phyloP scores from a whole-genome alignment of 495 filamentous ascomycete genomes.

The Astrothelium macrocarpum region DNA sequence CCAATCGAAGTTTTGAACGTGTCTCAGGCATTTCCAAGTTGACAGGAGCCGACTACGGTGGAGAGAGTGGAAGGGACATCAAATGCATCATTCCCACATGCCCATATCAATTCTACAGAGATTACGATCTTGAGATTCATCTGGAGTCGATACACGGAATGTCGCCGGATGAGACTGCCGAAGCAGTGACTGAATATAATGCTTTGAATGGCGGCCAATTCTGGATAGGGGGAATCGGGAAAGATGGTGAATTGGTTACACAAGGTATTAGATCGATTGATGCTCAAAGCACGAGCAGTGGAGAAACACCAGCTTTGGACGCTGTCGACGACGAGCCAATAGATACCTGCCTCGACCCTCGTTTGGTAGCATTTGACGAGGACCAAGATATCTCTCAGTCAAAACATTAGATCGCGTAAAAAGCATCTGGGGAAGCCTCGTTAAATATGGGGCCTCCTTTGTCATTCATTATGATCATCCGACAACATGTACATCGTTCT shows the following conservation, averaged over 20 bases:
- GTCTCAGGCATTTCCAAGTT: slow-evolving; percentile 36
- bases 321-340: background rate
- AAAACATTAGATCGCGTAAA: background rate
- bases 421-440: background rate
- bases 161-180: slow-evolving; percentile 42
- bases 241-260: slow-evolving; percentile 2
- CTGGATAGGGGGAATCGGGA: slow-evolving; percentile 33
- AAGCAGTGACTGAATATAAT: slow-evolving; percentile 23
- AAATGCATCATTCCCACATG: slow-evolving; percentile 48
- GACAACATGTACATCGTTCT: background rate
- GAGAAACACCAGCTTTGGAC: background rate
- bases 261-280: background rate
- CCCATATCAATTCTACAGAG: slow-evolving; percentile 50
- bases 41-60: slow-evolving; percentile 49
- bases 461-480: too few species aligned
- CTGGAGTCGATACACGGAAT: slow-evolving; percentile 45
- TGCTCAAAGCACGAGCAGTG: background rate
- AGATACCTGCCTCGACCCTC: background rate
- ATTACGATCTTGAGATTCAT: slow-evolving; percentile 60
- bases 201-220: slow-evolving; percentile 32
- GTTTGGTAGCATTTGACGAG: background rate
- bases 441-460: too few species aligned
- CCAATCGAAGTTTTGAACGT: slow-evolving; percentile 16
- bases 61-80: slow-evolving; percentile 45
- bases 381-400: background rate